A percentile compares a stretch with the other conserved stretches of the same genome.
Evolutionary conservation across 805 yeast species (phyloP).

Genomic region (Tetrapisispora iriomotensis): DNA sequence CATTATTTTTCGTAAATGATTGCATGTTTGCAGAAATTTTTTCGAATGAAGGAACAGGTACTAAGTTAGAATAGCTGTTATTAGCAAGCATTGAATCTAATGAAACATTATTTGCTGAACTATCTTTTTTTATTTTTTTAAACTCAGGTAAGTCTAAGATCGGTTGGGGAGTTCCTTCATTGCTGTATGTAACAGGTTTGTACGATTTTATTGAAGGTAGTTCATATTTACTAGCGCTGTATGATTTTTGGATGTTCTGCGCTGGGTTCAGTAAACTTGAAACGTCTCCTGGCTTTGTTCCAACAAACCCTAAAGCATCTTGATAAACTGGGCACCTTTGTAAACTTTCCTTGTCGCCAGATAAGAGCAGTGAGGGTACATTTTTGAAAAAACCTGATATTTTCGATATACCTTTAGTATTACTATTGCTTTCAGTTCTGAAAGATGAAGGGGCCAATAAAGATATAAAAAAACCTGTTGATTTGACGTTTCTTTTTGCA

Average conservation of each 20-base stretch:
- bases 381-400: constrained; percentile 25
- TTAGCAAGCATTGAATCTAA: background rate
- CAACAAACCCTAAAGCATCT: constrained; percentile 25
- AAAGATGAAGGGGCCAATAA: constrained; percentile 8
- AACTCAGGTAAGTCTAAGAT: background rate
- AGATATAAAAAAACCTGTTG: constrained; percentile 37
- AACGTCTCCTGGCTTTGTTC: background rate
- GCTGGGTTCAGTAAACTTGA: constrained; percentile 1
- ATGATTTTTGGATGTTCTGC: background rate
- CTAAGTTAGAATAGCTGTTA: background rate
- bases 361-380: constrained; percentile 24
- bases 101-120: too few species aligned
- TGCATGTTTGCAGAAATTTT: background rate
- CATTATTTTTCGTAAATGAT: background rate
- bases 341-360: constrained; percentile 26
- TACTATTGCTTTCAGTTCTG: background rate
- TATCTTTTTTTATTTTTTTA: background rate
- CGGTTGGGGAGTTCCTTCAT: constrained; percentile 5
- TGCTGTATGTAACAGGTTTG: constrained; percentile 27
- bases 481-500: constrained; percentile 60
- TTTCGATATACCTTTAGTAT: constrained; percentile 8
- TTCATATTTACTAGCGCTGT: constrained; percentile 11
- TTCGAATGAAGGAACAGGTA: background rate
- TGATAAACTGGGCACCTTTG: constrained; percentile 31
- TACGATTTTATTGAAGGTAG: constrained; percentile 25